Evolutionary conservation across 2,329 filamentous ascomycete genomes (phyloP).

Genomic region (Pseudopithomyces maydicus): DNA sequence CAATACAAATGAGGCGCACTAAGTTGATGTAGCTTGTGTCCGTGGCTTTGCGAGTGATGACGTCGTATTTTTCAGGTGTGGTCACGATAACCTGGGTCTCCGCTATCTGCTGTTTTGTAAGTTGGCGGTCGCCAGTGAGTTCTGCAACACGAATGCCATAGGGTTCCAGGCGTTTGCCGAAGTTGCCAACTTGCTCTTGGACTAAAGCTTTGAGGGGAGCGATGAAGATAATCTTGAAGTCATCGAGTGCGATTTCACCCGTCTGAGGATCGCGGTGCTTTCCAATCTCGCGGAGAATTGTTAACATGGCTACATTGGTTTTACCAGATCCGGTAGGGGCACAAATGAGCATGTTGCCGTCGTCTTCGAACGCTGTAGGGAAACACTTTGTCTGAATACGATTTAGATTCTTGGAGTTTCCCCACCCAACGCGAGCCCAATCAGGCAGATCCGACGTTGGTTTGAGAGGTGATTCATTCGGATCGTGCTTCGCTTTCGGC

Average conservation of each 20-base stretch:
- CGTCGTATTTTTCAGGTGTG: slow-evolving; percentile 98
- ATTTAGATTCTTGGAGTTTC: slow-evolving; percentile 84
- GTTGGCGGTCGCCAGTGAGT: slow-evolving; percentile 93
- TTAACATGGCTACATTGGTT: slow-evolving; percentile 97
- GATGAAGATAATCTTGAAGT: slow-evolving; percentile 99
- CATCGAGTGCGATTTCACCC: slow-evolving; percentile 92
- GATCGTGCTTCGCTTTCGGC: slow-evolving; percentile 84
- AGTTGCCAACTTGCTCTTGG: slow-evolving; percentile 97
- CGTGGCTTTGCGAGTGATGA: slow-evolving; percentile 96
- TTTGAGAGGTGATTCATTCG: slow-evolving; percentile 75
- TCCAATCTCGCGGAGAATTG: slow-evolving; percentile 93
- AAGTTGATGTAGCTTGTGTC: slow-evolving; percentile 96
- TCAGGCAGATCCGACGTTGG: slow-evolving; percentile 88
- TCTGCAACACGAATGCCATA: slow-evolving; percentile 95
- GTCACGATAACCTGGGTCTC: slow-evolving; percentile 99
- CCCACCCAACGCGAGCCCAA: slow-evolving; percentile 88
- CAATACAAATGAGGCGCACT: slow-evolving; percentile 94
- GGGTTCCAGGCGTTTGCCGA: slow-evolving; percentile 85
- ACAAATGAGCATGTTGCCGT: slow-evolving; percentile 97
- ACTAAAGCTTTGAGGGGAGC: slow-evolving; percentile 94
- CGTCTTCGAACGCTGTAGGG: slow-evolving; percentile 86
- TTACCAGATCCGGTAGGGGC: slow-evolving; percentile 97
- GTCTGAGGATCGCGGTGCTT: slow-evolving; percentile 89
- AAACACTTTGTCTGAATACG: slow-evolving; percentile 95
- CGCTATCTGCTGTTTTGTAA: slow-evolving; percentile 97